These are phyloP conservation scores for Theileria parva DNA, from an alignment of 169 alveolate species.

Conservation along the genomic window DNA sequence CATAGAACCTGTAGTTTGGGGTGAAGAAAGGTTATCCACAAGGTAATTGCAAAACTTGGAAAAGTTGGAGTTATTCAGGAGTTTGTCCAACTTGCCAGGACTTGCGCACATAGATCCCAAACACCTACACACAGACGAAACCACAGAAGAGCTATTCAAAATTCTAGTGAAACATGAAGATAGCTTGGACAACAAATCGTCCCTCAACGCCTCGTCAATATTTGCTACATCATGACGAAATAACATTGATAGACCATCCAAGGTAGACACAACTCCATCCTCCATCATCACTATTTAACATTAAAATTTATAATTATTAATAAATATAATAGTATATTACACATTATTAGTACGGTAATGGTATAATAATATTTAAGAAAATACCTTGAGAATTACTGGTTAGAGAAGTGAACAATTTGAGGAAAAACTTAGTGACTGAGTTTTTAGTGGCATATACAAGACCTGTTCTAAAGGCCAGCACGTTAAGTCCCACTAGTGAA, in stretches of 20 bases:
- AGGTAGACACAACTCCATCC: slow-evolving; percentile 68
- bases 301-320: background rate
- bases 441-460: slow-evolving; percentile 66
- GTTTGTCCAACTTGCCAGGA: slow-evolving; percentile 80
- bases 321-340: slow-evolving; percentile 9
- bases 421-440: background rate
- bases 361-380: background rate
- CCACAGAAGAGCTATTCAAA: slow-evolving; percentile 79
- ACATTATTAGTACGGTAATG: too few species aligned
- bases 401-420: background rate
- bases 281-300: slow-evolving; percentile 59
- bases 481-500: slow-evolving; percentile 62
- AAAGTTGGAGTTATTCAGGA: slow-evolving; percentile 81
- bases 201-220: slow-evolving; percentile 82
- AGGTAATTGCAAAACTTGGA: slow-evolving; percentile 57
- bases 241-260: slow-evolving; percentile 76
- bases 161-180: slow-evolving; percentile 81
- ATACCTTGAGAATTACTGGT: background rate
- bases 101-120: slow-evolving; percentile 87
- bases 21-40: slow-evolving; percentile 46
- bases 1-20: too few species aligned
- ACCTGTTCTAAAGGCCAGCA: slow-evolving; percentile 71
- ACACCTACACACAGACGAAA: slow-evolving; percentile 85
- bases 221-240: slow-evolving; percentile 81
- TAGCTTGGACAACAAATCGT: slow-evolving; percentile 76